Evolutionary conservation across 257 asterid genomes (phyloP).

Genomic region (Buddleja alternifolia): DNA sequence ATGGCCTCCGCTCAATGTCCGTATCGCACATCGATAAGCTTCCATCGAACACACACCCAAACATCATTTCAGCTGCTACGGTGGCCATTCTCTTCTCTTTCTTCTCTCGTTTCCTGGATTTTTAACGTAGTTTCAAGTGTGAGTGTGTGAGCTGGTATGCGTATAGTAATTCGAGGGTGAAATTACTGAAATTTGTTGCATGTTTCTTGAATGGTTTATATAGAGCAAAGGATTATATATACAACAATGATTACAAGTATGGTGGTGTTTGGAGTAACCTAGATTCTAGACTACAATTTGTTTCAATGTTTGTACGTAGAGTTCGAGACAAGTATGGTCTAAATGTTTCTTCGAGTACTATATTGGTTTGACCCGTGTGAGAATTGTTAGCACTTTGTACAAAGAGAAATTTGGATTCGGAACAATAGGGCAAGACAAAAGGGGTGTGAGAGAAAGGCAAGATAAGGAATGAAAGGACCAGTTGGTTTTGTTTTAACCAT

Average conservation of each 20-base stretch:
- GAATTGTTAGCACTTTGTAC: background rate
- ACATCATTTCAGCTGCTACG: constrained; percentile 36
- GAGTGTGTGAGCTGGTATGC: background rate
- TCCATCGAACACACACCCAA: constrained; percentile 38
- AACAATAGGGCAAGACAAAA: background rate
- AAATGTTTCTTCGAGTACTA: background rate
- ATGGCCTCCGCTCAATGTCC: constrained; percentile 47
- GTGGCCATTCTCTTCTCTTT: constrained; percentile 30
- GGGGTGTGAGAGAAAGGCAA: constrained; percentile 18
- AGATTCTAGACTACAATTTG: too few relatives aligned
- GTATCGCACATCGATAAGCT: constrained; percentile 39
- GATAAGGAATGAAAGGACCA: constrained; percentile 10
- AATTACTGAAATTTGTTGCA: too few relatives aligned
- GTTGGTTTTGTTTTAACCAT: background rate
- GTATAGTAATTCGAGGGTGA: background rate
- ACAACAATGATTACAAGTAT: too few relatives aligned
- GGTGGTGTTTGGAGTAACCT: too few relatives aligned
- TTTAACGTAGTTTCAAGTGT: background rate
- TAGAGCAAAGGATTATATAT: too few relatives aligned
- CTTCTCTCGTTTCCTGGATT: background rate
- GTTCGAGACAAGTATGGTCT: background rate
- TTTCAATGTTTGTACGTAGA: too few relatives aligned
- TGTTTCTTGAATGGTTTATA: too few relatives aligned
- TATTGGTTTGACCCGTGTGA: constrained; percentile 11
- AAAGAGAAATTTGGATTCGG: background rate